phyloP scores from a whole-genome alignment of 225 moss, liverwort and hornwort genomes.

The Pleurozium schreberi region DNA sequence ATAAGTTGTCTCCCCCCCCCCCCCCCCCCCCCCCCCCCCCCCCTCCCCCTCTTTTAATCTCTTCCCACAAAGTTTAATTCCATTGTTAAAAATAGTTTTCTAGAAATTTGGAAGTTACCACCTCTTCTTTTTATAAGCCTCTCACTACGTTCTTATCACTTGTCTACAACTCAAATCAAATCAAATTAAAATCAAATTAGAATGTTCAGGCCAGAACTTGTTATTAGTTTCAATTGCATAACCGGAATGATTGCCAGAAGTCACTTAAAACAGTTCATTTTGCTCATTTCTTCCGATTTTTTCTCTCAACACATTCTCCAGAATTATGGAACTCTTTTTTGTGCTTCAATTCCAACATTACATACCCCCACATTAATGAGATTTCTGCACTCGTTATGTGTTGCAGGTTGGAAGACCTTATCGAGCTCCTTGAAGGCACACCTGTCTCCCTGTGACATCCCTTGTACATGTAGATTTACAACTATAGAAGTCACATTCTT shows the following conservation, averaged over 20 bases:
- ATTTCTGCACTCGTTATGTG: neutral
- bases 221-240: neutral
- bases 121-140: rapidly evolving
- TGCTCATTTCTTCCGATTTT: neutral
- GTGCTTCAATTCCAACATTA: neutral
- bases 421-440: slow-evolving; percentile 33
- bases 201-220: neutral
- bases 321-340: neutral
- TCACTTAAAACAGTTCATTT: neutral
- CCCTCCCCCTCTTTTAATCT: no score
- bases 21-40: no score
- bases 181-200: neutral
- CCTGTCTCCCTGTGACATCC: slow-evolving; percentile 9
- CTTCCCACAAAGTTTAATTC: neutral
- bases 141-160: neutral
- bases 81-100: neutral
- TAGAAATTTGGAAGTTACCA: neutral
- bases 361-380: neutral
- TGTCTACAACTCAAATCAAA: neutral
- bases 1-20: no score
- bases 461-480: neutral
- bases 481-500: neutral
- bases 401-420: slow-evolving; percentile 31
- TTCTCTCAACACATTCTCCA: neutral
- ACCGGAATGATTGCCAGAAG: neutral